Evolutionary conservation across 306 rosid genomes (phyloP).

Genomic region (Castanopsis chinensis): DNA sequence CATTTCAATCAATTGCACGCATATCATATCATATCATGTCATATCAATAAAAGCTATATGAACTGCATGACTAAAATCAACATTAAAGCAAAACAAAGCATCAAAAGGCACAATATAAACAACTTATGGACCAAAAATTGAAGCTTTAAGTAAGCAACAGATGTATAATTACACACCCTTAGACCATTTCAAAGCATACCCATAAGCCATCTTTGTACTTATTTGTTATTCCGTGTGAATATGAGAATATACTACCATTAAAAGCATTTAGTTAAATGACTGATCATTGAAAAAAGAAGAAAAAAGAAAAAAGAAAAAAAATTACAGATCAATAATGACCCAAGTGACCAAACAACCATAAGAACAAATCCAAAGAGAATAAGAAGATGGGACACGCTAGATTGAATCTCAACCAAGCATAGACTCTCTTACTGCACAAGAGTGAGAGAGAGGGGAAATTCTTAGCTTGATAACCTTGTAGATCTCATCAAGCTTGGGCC

Average conservation of each 20-base stretch:
- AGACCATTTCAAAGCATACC: neutral
- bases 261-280: neutral
- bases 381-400: neutral
- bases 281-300: no score
- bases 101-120: neutral
- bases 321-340: no score
- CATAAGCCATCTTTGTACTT: neutral
- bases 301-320: no score
- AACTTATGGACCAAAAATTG: neutral
- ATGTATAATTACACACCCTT: neutral
- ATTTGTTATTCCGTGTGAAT: no score
- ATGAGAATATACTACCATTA: neutral
- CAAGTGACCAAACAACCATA: no score
- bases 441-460: no score
- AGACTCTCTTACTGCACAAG: no score
- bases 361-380: no score
- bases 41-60: neutral
- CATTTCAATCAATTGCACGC: neutral
- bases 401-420: no score
- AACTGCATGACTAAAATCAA: neutral
- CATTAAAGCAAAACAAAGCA: neutral
- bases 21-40: no score
- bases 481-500: no score
- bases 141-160: neutral
- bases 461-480: no score